Evolutionary conservation across 2,329 filamentous ascomycete genomes (phyloP).

Genomic region (Zarea fungicola): DNA sequence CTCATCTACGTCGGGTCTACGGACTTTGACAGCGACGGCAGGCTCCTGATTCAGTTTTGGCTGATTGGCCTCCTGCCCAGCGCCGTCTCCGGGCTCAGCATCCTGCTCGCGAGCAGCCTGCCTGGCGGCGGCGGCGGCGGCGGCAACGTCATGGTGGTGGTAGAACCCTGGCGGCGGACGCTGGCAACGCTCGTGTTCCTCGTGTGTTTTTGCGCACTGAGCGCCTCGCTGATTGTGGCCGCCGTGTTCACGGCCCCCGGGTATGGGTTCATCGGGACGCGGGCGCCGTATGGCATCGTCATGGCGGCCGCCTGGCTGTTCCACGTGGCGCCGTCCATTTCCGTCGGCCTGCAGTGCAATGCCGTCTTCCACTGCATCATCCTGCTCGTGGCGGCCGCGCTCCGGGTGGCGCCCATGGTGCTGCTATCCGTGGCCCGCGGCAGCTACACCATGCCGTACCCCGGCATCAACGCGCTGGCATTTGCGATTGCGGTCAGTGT

Average conservation of each 20-base stretch:
- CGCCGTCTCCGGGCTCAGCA: constrained; percentile 4
- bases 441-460: background rate
- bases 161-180: background rate
- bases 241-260: background rate
- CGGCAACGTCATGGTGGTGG: no score
- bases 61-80: constrained; percentile 2
- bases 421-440: background rate
- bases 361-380: constrained; percentile 5
- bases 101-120: background rate
- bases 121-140: no score
- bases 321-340: constrained; percentile 4
- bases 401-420: constrained; percentile 6
- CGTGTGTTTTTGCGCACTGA: background rate
- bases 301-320: constrained; percentile 4
- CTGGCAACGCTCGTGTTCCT: background rate
- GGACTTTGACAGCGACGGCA: background rate
- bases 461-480: background rate
- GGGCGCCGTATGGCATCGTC: constrained; percentile 1
- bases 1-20: constrained; percentile 8
- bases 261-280: background rate
- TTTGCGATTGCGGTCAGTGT: constrained; percentile 5
- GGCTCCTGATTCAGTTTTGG: constrained; percentile 4
- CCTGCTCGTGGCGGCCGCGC: background rate
- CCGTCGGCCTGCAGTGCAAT: constrained; percentile 4
- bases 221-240: background rate